Base-by-base conservation (phyloP, 805 yeast genomes). In the Saccharomycopsis fibuligera region DNA sequence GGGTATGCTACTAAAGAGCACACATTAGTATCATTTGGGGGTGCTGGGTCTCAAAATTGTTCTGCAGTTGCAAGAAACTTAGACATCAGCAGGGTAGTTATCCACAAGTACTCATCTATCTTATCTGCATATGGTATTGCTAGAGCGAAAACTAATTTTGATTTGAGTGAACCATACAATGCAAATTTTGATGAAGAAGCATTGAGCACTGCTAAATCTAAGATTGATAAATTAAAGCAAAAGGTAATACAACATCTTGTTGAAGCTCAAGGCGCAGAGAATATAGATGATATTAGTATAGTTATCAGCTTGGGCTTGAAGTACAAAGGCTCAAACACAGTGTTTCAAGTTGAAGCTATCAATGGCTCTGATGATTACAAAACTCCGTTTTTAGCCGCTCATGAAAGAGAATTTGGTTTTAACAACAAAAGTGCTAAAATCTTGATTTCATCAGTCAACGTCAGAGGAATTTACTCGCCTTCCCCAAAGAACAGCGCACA, bases 381-480 rank as follows among this genome's bases (percentile, higher is more conserved):
- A 16, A 60, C 65, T 33, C 69, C 69, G 43, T 67, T 67, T 51
- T 57, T 60, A 41, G 60, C 57, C 25, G 57, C 54, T 5, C 71
- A 67, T 48, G 61, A 63, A 52, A 54, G 68, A 42, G 70, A 66
- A 48, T 67, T 67, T 48, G 64, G 64, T 1, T 67, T 67, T 55
- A 65, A 59, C 42, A 19, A 19, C 8, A 22, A 35, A 14, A n/a
- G n/a, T n/a, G 72, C 81, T 41, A 75, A 74, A 29, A 72, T 86
- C 29, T 59, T 82, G 5, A 81, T 86, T 14, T 87, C 81, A 57
- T 93, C 86, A 60, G 68, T 84, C 24, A 72, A 95, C 53, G 82
- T 83, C 4, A 35, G 19, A 35, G 37, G 37, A 16, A n/a, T 35
- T n/a, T n/a, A n/a, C n/a, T n/a, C n/a, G n/a, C n/a, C n/a, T n/a